Evolutionary conservation across 768 basidiomycete genomes (phyloP), one percentile per base, ranked within the genome.

Genomic region (Mycena venus): DNA sequence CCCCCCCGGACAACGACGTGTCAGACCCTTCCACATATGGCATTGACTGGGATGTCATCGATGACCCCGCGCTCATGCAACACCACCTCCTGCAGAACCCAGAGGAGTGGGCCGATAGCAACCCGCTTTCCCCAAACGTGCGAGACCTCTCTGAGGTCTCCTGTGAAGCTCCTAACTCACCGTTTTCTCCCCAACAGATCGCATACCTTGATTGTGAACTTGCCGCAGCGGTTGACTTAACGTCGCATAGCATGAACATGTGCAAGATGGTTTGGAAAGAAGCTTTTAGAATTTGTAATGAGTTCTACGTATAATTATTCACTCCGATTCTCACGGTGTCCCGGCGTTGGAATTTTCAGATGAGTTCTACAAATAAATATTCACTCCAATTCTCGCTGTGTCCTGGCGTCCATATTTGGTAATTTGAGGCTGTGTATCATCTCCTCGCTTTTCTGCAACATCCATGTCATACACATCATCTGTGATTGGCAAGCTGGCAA

Each of bases 11-110:
- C 0, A 70, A 65, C 9, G 47, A 55, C 15, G 27, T 29, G 10
- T 56, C 23, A 21, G 75, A 78, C 27, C 49, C 66, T 1, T 27
- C 23, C 12, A 58, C 42, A 5, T 76, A 72, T 55, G 75, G 77
- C 2, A 67, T 67, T 4, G 65, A 67, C 27, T 67, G 65, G 65
- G 65, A 55, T 4, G 53, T 42, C 2, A 53, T 38, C 3, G 36
- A 55, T n/a, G 51, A 66, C 38, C 23, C 49, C 0, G 4, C 11
- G 4, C 51, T 66, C 21, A 66, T 66, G 65, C 31, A 15, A 2
- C 65, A 66, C 29, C 53, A 49, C 15, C 36, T 66, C 17, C 9
- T 31, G n/a, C n/a, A 66, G 49, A 66, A 66, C 19, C 65, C 65
- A 1, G 51, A 66, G 34, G 65, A 66, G 21, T 66, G 65, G 65